These are phyloP conservation scores for Saturnispora besseyi DNA, from an alignment of 805 yeast species.

Conservation along the genomic window DNA sequence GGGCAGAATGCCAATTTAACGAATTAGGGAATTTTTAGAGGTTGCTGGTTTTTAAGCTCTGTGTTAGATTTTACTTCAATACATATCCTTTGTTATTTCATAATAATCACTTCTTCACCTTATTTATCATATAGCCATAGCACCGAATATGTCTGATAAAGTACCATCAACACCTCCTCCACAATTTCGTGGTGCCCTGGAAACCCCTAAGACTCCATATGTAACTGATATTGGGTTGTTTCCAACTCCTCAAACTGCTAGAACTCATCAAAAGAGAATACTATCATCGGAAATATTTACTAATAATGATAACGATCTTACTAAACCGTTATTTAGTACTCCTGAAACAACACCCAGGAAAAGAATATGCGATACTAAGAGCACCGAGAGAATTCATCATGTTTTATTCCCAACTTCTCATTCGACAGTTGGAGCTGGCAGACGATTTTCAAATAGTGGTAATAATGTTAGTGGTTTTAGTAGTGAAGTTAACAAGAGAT, in stretches of 20 bases:
- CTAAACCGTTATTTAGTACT: conserved; percentile 6
- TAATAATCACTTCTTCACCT: no score
- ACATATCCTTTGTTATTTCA: background rate
- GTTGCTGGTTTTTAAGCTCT: background rate
- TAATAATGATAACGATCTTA: background rate
- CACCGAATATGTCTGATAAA: conserved; percentile 5
- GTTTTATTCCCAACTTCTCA: conserved; percentile 23
- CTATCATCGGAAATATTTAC: background rate
- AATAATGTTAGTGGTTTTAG: background rate
- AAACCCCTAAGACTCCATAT: conserved; percentile 11
- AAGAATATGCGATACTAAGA: conserved; percentile 2
- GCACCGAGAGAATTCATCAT: conserved; percentile 4
- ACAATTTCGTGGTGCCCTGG: conserved; percentile 4
- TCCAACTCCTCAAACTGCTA: conserved; percentile 12
- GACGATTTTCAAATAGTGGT: conserved; percentile 9
- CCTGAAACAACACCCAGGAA: conserved; percentile 14
- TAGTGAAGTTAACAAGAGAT: background rate
- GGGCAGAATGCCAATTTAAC: background rate
- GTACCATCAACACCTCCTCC: conserved; percentile 8
- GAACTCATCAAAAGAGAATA: conserved; percentile 1
- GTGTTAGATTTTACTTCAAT: background rate
- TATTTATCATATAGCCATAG: no score
- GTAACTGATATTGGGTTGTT: background rate
- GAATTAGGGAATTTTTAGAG: conserved; percentile 1
- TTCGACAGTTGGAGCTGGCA: conserved; percentile 26